phyloP scores from a whole-genome alignment of 768 basidiomycete species.

The Austroboletus eburneus region DNA sequence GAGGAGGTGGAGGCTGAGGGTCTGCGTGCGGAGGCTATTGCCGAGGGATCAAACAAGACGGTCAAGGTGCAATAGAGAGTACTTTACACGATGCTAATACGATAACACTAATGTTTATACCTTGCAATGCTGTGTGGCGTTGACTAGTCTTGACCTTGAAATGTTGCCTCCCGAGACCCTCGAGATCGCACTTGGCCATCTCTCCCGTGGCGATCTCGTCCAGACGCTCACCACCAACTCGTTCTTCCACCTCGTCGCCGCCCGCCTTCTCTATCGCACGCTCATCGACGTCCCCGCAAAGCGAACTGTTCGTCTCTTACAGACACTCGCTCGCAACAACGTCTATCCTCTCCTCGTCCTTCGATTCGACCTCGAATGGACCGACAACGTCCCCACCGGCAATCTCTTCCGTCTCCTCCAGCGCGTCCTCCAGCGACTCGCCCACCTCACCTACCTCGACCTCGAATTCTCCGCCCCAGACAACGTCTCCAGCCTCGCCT shows the following conservation, averaged over 20 bases:
- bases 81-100: conserved; percentile 9
- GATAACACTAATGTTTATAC: conserved; percentile 5
- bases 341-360: conserved; percentile 41
- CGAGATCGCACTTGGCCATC: conserved; percentile 27
- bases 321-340: conserved; percentile 36
- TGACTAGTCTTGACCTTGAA: neutral
- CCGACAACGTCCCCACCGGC: conserved; percentile 33
- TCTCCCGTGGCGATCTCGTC: conserved; percentile 26
- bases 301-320: conserved; percentile 36
- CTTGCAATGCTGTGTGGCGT: no score
- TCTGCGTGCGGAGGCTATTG: conserved; percentile 59
- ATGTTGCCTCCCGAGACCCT: conserved; percentile 37
- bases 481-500: conserved; percentile 35
- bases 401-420: conserved; percentile 51
- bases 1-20: conserved; percentile 75
- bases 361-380: conserved; percentile 44
- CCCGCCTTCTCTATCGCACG: conserved; percentile 35
- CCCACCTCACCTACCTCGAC: conserved; percentile 37
- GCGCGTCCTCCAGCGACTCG: conserved; percentile 37
- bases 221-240: conserved; percentile 22
- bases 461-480: conserved; percentile 45
- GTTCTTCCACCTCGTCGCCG: conserved; percentile 26
- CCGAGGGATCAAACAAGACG: conserved; percentile 32
- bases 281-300: conserved; percentile 33
- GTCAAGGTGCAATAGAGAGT: conserved; percentile 25